phyloP scores from a whole-genome alignment of 1,284 basidiomycete genomes.

The Porogramme epimiltina region DNA sequence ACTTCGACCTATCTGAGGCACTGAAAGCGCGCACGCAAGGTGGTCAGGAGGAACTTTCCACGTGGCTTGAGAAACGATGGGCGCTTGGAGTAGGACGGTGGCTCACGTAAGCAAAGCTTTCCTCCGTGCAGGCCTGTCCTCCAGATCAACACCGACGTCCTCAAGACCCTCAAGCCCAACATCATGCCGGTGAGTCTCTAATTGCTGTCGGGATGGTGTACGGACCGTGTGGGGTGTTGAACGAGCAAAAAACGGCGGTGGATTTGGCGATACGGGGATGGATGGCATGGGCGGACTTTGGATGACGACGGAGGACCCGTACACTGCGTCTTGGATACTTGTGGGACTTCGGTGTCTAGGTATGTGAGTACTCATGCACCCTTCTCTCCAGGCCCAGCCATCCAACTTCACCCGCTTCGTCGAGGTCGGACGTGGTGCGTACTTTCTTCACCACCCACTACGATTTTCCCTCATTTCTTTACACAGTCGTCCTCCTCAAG shows the following conservation, averaged over 20 bases:
- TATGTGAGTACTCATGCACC: constrained; percentile 10
- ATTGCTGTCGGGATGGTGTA: constrained; percentile 9
- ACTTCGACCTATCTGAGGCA: no score
- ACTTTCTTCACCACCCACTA: not conserved
- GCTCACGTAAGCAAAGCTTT: constrained; percentile 20
- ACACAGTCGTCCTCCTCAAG: constrained; percentile 90
- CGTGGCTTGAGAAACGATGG: no score
- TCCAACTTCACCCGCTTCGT: constrained; percentile 97
- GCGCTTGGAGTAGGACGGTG: no score
- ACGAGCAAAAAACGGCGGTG: constrained; percentile 3
- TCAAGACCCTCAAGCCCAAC: constrained; percentile 31
- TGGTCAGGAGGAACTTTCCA: no score
- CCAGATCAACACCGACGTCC: constrained; percentile 28
- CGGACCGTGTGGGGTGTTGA: not conserved
- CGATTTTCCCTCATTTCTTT: not conserved
- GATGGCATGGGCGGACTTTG: constrained; percentile 30
- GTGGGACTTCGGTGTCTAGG: not conserved
- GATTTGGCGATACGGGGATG: constrained; percentile 19
- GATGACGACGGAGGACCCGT: constrained; percentile 29
- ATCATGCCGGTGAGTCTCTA: constrained; percentile 32
- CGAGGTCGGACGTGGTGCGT: constrained; percentile 90
- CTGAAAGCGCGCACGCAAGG: no score
- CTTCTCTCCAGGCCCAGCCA: constrained; percentile 43
- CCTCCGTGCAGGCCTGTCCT: constrained; percentile 15
- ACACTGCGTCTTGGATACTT: not conserved